Base-by-base conservation (phyloP, 768 basidiomycete genomes). In the Amanita muscaria region DNA sequence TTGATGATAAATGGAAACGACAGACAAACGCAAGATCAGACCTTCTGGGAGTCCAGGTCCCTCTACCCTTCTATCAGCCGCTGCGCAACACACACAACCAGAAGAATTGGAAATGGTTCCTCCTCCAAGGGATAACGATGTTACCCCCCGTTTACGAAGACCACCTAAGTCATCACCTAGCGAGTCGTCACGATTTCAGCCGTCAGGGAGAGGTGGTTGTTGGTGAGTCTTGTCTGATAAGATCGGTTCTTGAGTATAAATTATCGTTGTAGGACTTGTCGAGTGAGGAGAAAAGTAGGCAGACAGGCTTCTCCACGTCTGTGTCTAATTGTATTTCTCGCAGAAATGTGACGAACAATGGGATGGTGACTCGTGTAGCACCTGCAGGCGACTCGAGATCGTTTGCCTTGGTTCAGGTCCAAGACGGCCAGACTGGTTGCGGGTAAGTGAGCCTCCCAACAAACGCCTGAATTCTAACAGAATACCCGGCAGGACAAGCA, bases 331-430 rank as follows among this genome's bases (percentile, higher is more conserved):
- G 22, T 36, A n/a, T 43, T 21, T 38, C 47, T 47, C 42, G 19
- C 59, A 89, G 86, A 90, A 90, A 84, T 90, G 87, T 61, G 87
- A 90, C 60, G 87, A 90, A 56, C 80, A 86, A 52, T 78, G 84
- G 51, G 80, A 83, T 56, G 80, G 77, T 49, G 77, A 85, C 61
- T 83, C 86, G 2, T 90, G 87, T 64, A 72, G 76, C 53, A 90
- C 88, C 1, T 90, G 88, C 60, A 72, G 77, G 48, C 83, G 88
- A 40, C 69, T 90, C 29, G 81, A 80, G 38, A 86, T 90, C 55
- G 72, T 83, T 41, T 90, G 88, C 62, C 69, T 90, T 3, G 88
- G 88, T 10, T 90, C 88, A 88, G 88, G 88, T 3, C 68, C 80
- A 6, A 83, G 76, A 56, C 75, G 88, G 41, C 88, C 87, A n/a